Evolutionary conservation across 2,329 filamentous ascomycete genomes (phyloP).

Genomic region (Fusarium sulawesiense): DNA sequence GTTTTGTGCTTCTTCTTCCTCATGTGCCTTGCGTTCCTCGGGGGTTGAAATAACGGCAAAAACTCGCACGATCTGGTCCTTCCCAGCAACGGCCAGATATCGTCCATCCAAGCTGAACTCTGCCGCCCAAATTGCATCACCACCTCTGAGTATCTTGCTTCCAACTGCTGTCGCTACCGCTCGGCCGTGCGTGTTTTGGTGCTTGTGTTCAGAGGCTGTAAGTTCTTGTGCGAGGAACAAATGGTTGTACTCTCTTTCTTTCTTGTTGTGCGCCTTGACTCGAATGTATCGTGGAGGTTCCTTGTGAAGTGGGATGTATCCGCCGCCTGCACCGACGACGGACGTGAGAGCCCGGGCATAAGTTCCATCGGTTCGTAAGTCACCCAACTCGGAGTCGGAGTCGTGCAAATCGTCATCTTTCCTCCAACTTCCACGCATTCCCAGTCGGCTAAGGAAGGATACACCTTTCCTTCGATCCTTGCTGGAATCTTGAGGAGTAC

Average conservation of each 20-base stretch:
- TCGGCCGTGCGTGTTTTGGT: constrained; percentile 46
- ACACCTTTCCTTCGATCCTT: constrained; percentile 83
- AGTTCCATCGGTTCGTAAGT: constrained; percentile 78
- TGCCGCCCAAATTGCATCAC: constrained; percentile 87
- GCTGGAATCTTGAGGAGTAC: constrained; percentile 56
- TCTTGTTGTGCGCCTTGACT: constrained; percentile 83
- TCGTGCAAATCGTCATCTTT: constrained; percentile 70
- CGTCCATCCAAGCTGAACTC: constrained; percentile 93
- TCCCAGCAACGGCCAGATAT: constrained; percentile 91
- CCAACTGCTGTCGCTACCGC: constrained; percentile 53
- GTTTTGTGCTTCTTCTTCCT: constrained; percentile 66
- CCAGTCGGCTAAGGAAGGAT: constrained; percentile 87
- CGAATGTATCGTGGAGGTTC: constrained; percentile 93
- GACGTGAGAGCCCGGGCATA: constrained; percentile 86
- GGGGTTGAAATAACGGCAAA: constrained; percentile 88
- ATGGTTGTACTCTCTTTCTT: constrained; percentile 81
- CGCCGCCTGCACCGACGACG: constrained; percentile 72
- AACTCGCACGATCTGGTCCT: constrained; percentile 85
- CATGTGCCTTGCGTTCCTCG: constrained; percentile 80
- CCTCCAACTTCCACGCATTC: constrained; percentile 79
- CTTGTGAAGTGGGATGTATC: constrained; percentile 87
- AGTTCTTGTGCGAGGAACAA: constrained; percentile 94
- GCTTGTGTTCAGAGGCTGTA: constrained; percentile 63
- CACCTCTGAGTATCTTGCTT: constrained; percentile 57
- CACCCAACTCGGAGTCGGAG: constrained; percentile 77